Conservation (phyloP, 805 yeast species). For the Sporopachydermia quercuum region DNA sequence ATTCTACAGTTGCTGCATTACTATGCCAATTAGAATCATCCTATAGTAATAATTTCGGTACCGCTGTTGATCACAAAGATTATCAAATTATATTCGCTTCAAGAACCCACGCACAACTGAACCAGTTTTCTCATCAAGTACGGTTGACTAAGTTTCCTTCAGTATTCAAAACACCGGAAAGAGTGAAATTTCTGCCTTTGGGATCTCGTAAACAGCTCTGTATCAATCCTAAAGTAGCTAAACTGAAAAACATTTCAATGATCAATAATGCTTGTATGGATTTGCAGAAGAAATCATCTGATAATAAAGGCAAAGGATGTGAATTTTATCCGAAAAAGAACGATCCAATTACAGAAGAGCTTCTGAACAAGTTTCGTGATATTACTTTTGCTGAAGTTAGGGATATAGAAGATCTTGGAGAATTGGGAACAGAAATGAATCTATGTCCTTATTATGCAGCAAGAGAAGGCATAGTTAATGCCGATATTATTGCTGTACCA, state of each 20-base stretch:
- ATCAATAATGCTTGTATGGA: conserved; percentile 77
- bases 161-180: conserved; percentile 33
- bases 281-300: conserved; percentile 29
- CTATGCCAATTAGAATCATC: conserved; percentile 19
- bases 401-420: conserved; percentile 69
- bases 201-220: conserved; percentile 83
- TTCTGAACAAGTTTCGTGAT: conserved; percentile 34
- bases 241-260: conserved; percentile 30
- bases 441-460: conserved; percentile 78
- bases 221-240: conserved; percentile 46
- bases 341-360: conserved; percentile 17
- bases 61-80: conserved; percentile 12
- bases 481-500: conserved; percentile 75
- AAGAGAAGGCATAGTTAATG: conserved; percentile 35
- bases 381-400: conserved; percentile 37
- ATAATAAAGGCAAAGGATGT: conserved; percentile 20
- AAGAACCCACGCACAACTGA: conserved; percentile 80
- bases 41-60: conserved; percentile 8
- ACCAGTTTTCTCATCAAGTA: conserved; percentile 67
- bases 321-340: conserved; percentile 24
- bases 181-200: conserved; percentile 52
- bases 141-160: conserved; percentile 48
- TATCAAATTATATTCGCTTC: conserved; percentile 57
- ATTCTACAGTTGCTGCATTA: conserved; percentile 32
- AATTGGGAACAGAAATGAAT: conserved; percentile 37